Conservation (phyloP, 2,329 filamentous ascomycete genomes). For the Nigrospora osmanthi region DNA sequence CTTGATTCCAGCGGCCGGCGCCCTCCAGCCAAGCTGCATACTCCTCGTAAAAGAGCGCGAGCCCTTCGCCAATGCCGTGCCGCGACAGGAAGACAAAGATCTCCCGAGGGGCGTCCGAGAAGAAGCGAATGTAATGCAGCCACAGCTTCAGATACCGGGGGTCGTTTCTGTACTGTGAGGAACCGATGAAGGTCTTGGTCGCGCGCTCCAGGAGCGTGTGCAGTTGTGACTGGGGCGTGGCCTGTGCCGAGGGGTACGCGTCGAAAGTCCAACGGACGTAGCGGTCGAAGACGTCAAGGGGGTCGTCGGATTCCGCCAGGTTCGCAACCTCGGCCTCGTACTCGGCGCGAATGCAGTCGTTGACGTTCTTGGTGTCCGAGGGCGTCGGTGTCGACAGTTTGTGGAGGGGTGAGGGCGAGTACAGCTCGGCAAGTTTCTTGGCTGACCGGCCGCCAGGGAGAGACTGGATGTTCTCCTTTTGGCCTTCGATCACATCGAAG, state of each 20-base stretch:
- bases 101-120: slow-evolving; percentile 88
- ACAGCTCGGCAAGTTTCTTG: slow-evolving; percentile 75
- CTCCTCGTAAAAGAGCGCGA: slow-evolving; percentile 94
- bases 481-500: slow-evolving; percentile 90
- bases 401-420: slow-evolving; percentile 58
- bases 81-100: slow-evolving; percentile 86
- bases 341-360: slow-evolving; percentile 72
- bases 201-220: slow-evolving; percentile 84
- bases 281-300: slow-evolving; percentile 89
- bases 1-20: slow-evolving; percentile 77
- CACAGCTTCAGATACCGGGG: slow-evolving; percentile 88
- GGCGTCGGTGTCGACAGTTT: slow-evolving; percentile 57
- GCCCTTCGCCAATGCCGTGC: slow-evolving; percentile 75
- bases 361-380: slow-evolving; percentile 65
- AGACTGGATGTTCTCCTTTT: slow-evolving; percentile 97
- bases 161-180: slow-evolving; percentile 87
- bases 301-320: slow-evolving; percentile 85
- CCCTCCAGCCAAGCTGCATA: slow-evolving; percentile 90
- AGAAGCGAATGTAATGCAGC: slow-evolving; percentile 89
- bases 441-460: slow-evolving; percentile 83
- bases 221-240: slow-evolving; percentile 84
- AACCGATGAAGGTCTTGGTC: slow-evolving; percentile 82
- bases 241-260: slow-evolving; percentile 89
- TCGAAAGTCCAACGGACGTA: slow-evolving; percentile 97
- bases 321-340: slow-evolving; percentile 77